phyloP scores from a whole-genome alignment of 1,284 basidiomycete genomes.

The Pisolithus thermaeus region DNA sequence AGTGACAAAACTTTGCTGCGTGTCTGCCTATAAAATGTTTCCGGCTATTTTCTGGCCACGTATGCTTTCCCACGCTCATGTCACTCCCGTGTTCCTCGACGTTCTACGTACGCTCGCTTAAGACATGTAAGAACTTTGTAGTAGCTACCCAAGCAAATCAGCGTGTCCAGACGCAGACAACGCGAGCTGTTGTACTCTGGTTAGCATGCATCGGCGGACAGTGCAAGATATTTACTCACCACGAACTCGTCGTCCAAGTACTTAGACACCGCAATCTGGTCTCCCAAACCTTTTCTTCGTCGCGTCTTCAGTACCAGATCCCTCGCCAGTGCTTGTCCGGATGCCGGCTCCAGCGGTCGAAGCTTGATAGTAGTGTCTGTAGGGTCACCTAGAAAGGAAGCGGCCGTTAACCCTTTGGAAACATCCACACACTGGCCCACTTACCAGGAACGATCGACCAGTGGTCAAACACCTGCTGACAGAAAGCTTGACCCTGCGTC shows the following conservation, averaged over 20 bases:
- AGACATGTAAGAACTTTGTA: slow-evolving; percentile 28
- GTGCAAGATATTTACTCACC: slow-evolving; percentile 45
- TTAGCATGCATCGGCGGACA: slow-evolving; percentile 9
- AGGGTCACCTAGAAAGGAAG: slow-evolving; percentile 67
- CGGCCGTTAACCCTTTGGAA: slow-evolving; percentile 7
- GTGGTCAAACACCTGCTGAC: slow-evolving; percentile 93
- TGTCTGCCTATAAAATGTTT: slow-evolving; percentile 30
- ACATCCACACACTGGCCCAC: slow-evolving; percentile 19
- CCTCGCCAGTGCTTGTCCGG: slow-evolving; percentile 85
- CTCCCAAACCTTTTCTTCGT: slow-evolving; percentile 90
- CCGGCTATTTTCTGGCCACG: slow-evolving; percentile 40
- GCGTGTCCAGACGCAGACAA: slow-evolving; percentile 88
- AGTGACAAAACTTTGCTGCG: slow-evolving; percentile 11
- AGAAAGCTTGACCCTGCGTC: slow-evolving; percentile 97
- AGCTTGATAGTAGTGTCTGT: slow-evolving; percentile 94
- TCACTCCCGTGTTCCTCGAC: slow-evolving; percentile 2
- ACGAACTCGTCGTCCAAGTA: slow-evolving; percentile 93
- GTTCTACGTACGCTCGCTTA: slow-evolving; percentile 19
- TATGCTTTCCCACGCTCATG: slow-evolving; percentile 35
- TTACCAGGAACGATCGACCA: slow-evolving; percentile 96
- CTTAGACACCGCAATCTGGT: slow-evolving; percentile 91
- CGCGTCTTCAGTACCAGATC: slow-evolving; percentile 97
- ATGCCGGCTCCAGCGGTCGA: slow-evolving; percentile 93
- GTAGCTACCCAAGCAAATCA: slow-evolving; percentile 68
- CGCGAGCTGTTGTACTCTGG: slow-evolving; percentile 53